A percentile compares a stretch with the other conserved stretches of the same genome.
phyloP scores from a whole-genome alignment of 257 asterid species.

The Salvia miltiorrhiza region DNA sequence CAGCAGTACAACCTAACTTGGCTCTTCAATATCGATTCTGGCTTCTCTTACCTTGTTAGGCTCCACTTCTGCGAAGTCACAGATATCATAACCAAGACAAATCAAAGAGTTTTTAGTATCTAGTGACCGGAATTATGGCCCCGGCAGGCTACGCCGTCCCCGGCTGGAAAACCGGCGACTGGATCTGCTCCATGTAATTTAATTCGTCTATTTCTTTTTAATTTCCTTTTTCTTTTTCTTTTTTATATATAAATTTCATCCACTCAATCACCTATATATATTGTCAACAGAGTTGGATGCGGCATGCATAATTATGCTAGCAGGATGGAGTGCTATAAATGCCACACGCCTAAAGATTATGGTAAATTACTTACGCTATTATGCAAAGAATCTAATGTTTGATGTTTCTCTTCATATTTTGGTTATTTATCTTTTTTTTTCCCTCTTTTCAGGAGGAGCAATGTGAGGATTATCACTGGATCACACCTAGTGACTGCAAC shows the following conservation, averaged over 20 bases:
- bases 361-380: too few relatives aligned
- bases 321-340: constrained; percentile 67
- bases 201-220: too few relatives aligned
- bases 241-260: too few relatives aligned
- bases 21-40: constrained; percentile 40
- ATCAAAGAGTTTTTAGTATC: constrained; percentile 46
- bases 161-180: constrained; percentile 89
- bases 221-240: too few relatives aligned
- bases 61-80: constrained; percentile 63
- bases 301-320: constrained; percentile 74
- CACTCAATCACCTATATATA: too few relatives aligned
- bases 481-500: background rate
- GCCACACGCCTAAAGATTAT: constrained; percentile 57
- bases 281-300: constrained; percentile 56
- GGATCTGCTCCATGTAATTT: constrained; percentile 71
- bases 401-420: background rate
- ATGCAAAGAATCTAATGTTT: too few relatives aligned
- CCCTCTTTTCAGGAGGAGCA: constrained; percentile 22
- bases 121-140: constrained; percentile 46
- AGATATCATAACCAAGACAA: constrained; percentile 20
- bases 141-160: constrained; percentile 55
- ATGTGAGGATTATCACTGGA: constrained; percentile 9
- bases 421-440: background rate
- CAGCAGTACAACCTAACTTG: constrained; percentile 43
- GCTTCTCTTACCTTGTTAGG: constrained; percentile 51